Base-by-base conservation (phyloP, 2,329 filamentous ascomycete genomes). In the Fusarium chaquense region DNA sequence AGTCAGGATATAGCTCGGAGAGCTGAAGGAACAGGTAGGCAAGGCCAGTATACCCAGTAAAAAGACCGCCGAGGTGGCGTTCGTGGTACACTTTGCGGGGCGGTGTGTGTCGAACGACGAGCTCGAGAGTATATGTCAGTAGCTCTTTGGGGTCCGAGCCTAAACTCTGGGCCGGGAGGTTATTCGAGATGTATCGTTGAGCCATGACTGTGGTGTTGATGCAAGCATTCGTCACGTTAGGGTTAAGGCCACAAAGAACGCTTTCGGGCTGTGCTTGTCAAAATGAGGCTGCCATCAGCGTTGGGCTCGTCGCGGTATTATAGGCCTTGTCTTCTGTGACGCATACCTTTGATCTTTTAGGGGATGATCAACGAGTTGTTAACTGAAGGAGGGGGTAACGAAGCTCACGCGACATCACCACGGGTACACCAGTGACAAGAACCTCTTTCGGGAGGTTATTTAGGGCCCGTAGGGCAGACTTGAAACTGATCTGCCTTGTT, bases 1-100 rank as follows among this genome's bases (percentile, higher is more conserved):
- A 65, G 38, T 82, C 74, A 0, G 86, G 84, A 26, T 84, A 80
- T 4, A 76, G 64, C 4, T 75, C 74, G 8, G 83, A 85, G 4
- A 88, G 78, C 11, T 80, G 79, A 24, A 86, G 82, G 75, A 89
- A 86, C 12, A 89, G 79, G 65, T 86, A 86, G 6, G 85, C 84
- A n/a, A 87, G 78, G 16, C 85, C 84, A 3, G 85, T 88, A 18
- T 86, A 86, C 2, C 86, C 87, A 3, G 77, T 79, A 70, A 84
- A 86, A 15, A 89, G 73, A 1, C 87, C 87, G n/a, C 81, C 78
- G 15, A 83, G 75, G 16, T 77, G 66, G 13, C 74, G 73, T 15
- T 73, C 73, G 9, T 75, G 61, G 57, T 83, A 83, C 5, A 72
- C 62, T 16, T 75, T 65, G 22, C 76, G 76, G 0, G 82, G 82